Conservation (phyloP, 208 protist genomes). For the Leishmania tropica region DNA sequence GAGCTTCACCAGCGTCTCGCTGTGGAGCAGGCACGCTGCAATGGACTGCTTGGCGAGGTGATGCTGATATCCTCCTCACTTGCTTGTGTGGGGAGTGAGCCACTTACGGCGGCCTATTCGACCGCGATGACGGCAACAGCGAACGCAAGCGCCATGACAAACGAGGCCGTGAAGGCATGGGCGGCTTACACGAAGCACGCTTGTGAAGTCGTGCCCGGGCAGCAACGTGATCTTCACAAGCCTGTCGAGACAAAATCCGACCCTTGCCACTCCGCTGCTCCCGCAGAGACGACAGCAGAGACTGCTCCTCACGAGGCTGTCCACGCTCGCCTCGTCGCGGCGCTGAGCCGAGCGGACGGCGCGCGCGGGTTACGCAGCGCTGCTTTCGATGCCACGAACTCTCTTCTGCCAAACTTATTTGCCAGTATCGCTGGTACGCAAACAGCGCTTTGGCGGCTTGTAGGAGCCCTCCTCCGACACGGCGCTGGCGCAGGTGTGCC, state of each 20-base stretch:
- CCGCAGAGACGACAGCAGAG: not conserved
- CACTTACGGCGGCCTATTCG: not conserved
- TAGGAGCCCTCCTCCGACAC: slow-evolving; percentile 1
- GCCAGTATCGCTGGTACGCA: not conserved
- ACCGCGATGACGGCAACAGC: not conserved
- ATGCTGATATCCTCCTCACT: not conserved
- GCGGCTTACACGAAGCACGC: not conserved
- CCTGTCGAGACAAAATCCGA: not conserved
- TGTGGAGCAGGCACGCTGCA: not conserved
- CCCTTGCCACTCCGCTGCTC: not conserved
- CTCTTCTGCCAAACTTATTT: not conserved
- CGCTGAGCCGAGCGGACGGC: not conserved
- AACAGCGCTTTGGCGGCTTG: not conserved
- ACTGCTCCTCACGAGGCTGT: not conserved
- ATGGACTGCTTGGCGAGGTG: not conserved
- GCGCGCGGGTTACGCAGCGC: not conserved
- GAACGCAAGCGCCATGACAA: not conserved
- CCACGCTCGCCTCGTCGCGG: slow-evolving; percentile 1
- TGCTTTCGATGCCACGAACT: not conserved
- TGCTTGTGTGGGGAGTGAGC: not conserved
- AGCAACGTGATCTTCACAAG: not conserved
- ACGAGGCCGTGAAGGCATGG: not conserved
- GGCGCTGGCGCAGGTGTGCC: not conserved
- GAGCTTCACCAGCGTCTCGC: not conserved
- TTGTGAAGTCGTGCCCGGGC: not conserved